Conservation (phyloP, 2,329 filamentous ascomycete species). For the Trichoderma brevicompactum region DNA sequence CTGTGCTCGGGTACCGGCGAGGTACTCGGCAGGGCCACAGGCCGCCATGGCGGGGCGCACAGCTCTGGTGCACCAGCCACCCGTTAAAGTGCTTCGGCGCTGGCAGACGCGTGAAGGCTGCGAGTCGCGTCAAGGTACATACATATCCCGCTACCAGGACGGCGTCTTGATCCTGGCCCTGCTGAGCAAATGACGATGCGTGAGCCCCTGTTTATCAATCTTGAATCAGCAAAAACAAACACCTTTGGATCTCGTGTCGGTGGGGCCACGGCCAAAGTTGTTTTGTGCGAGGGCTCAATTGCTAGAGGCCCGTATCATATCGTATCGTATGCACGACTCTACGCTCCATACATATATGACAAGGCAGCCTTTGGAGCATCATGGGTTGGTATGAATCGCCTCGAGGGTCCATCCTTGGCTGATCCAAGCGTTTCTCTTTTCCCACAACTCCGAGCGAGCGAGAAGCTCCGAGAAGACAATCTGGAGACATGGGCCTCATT, state of each 20-base stretch:
- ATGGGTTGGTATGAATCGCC: not conserved
- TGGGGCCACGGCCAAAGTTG: not conserved
- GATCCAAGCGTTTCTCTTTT: not conserved
- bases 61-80: slow-evolving; percentile 30
- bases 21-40: slow-evolving; percentile 14
- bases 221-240: slow-evolving; percentile 28
- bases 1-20: slow-evolving; percentile 17
- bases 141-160: slow-evolving; percentile 22
- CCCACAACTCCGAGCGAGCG: slow-evolving; percentile 9
- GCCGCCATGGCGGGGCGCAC: slow-evolving; percentile 22
- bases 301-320: too few species aligned
- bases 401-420: too few species aligned
- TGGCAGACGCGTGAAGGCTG: slow-evolving; percentile 33
- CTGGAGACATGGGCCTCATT: too few species aligned
- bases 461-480: too few species aligned
- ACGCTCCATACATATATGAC: too few species aligned
- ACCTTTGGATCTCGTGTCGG: slow-evolving; percentile 22
- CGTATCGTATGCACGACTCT: too few species aligned
- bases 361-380: too few species aligned
- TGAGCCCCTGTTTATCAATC: slow-evolving; percentile 25
- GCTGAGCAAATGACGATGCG: slow-evolving; percentile 19
- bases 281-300: too few species aligned
- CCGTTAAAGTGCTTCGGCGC: slow-evolving; percentile 21
- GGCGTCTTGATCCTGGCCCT: slow-evolving; percentile 2
- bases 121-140: slow-evolving; percentile 35